These are phyloP conservation scores for Jamesozyma gamospora DNA, from an alignment of 805 yeast species.

Conservation along the genomic window DNA sequence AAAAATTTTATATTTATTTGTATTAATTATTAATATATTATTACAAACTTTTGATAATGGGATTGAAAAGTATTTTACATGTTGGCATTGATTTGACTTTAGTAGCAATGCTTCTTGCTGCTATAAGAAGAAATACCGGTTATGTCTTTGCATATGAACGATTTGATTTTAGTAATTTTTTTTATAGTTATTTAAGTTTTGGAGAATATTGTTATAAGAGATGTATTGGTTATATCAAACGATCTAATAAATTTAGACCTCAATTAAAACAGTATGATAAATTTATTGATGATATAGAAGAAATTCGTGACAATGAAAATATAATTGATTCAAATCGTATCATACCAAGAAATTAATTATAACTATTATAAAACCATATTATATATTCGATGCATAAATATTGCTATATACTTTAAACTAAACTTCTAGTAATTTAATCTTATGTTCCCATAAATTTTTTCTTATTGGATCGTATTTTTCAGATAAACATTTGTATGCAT, in stretches of 20 bases:
- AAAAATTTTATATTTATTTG: too few relatives aligned
- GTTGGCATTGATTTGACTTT: conserved; percentile 68
- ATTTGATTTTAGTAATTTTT: conserved; percentile 36
- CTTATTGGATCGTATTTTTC: conserved; percentile 53
- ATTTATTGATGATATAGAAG: conserved; percentile 9
- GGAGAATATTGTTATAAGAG: conserved; percentile 54
- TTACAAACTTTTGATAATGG: too few relatives aligned
- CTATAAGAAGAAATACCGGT: conserved; percentile 78
- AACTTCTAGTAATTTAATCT: conserved; percentile 17
- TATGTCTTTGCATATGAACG: conserved; percentile 34
- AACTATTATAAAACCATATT: conserved; percentile 53
- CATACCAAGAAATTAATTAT: not conserved
- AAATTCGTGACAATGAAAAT: not conserved
- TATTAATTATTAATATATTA: too few relatives aligned
- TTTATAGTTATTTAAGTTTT: conserved; percentile 43
- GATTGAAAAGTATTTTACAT: conserved; percentile 36
- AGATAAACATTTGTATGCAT: conserved; percentile 44
- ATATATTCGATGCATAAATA: conserved; percentile 37
- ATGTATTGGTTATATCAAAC: conserved; percentile 36
- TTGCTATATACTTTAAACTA: conserved; percentile 2
- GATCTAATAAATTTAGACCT: conserved; percentile 40
- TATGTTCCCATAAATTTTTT: conserved; percentile 49
- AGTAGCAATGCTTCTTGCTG: conserved; percentile 75
- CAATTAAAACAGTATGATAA: conserved; percentile 15
- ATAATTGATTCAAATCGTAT: not conserved